Evolutionary conservation across 2,329 filamentous ascomycete genomes (phyloP).

Genomic region (Boeremia exigua): DNA sequence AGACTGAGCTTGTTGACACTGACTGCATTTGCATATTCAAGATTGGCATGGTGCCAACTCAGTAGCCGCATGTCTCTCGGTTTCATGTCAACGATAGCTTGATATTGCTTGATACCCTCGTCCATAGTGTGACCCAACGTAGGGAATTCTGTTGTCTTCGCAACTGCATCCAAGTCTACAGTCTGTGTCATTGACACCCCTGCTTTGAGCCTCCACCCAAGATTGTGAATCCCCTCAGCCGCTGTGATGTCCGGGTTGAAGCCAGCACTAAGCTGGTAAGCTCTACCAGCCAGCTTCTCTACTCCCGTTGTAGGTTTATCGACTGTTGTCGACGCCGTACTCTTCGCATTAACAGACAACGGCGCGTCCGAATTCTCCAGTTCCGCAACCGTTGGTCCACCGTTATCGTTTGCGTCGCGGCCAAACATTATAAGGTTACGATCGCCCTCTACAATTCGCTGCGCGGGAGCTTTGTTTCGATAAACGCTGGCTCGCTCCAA

Average conservation of each 20-base stretch:
- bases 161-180: constrained; percentile 72
- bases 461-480: constrained; percentile 75
- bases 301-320: constrained; percentile 59
- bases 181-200: constrained; percentile 67
- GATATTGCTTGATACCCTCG: constrained; percentile 87
- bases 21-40: constrained; percentile 95
- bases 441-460: constrained; percentile 80
- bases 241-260: constrained; percentile 74
- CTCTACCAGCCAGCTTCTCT: constrained; percentile 71
- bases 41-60: constrained; percentile 98
- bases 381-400: constrained; percentile 72
- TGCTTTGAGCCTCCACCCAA: constrained; percentile 80
- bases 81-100: constrained; percentile 78
- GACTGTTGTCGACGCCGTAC: constrained; percentile 41
- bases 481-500: constrained; percentile 90
- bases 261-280: constrained; percentile 71
- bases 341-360: constrained; percentile 56
- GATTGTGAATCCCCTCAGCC: constrained; percentile 74
- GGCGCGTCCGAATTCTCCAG: constrained; percentile 71
- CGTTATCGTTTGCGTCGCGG: constrained; percentile 67
- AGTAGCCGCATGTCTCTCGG: constrained; percentile 87
- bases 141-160: constrained; percentile 65
- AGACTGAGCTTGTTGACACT: constrained; percentile 88
- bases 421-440: constrained; percentile 81
- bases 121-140: constrained; percentile 92